Conservation (phyloP, 371 early-diverging fungal genomes). For the Phascolomyces articulosus region DNA sequence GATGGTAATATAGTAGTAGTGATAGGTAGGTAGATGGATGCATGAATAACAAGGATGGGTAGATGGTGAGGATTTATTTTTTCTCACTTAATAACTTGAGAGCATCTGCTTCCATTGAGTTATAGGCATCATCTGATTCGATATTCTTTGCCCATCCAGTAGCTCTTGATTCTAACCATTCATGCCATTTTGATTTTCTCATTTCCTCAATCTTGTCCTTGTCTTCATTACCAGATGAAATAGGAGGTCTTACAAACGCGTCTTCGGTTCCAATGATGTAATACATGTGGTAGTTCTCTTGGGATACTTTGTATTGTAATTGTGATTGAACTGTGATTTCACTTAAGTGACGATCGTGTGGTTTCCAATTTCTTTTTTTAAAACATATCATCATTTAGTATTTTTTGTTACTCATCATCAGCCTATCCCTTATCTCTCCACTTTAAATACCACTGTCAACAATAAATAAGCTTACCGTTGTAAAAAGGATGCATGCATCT, state of each 20-base stretch:
- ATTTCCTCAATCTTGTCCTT: not conserved
- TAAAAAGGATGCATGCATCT: constrained; percentile 67
- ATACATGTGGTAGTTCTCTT: constrained; percentile 58
- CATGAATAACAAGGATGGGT: too few species aligned
- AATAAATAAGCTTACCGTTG: constrained; percentile 47
- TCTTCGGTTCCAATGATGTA: constrained; percentile 57
- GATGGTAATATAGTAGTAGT: too few species aligned
- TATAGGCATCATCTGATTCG: constrained; percentile 23
- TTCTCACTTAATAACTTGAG: constrained; percentile 18
- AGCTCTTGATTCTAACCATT: constrained; percentile 30
- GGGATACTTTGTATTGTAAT: constrained; percentile 93
- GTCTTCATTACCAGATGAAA: not conserved
- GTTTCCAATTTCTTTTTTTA: constrained; percentile 64
- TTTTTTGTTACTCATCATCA: constrained; percentile 42
- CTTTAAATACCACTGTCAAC: not conserved
- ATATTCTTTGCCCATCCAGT: constrained; percentile 36
- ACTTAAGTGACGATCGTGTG: constrained; percentile 73
- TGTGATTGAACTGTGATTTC: constrained; percentile 65
- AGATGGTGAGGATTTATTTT: not conserved
- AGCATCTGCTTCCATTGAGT: constrained; percentile 33
- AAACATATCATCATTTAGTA: constrained; percentile 18
- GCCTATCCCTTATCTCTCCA: constrained; percentile 8
- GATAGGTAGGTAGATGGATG: too few species aligned
- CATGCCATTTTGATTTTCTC: constrained; percentile 14
- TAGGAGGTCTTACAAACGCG: constrained; percentile 57